Evolutionary conservation across 106 monocot genomes (phyloP), one percentile per base, ranked within the genome.

Genomic region (Hemerocallis citrina): DNA sequence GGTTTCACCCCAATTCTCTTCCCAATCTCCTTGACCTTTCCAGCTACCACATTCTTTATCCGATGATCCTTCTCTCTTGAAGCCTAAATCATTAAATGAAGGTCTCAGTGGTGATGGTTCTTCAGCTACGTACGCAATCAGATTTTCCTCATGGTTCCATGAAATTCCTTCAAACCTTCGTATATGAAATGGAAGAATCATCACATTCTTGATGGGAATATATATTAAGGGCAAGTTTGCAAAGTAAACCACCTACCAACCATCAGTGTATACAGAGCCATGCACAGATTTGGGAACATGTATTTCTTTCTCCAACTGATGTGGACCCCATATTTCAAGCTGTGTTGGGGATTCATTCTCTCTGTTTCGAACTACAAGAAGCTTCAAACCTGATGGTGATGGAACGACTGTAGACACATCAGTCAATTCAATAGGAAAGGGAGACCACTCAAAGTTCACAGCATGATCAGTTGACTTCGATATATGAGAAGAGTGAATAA

Each of bases 141-240:
- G 52, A 66, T 41, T 81, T 62, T 98, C 91, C 44, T 91, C 71
- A 24, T 77, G 60, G 34, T 92, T 87, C 96, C 96, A 98, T 40
- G 96, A 88, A 56, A 98, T 88, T 50, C 96, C 91, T 67, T 88
- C 96, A 88, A 98, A 98, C 96, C 96, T 98, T n/a, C n/a, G n/a
- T n/a, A n/a, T n/a, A n/a, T 59, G 11, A 20, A 19, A 57, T 6
- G 8, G 34, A 15, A 22, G 39, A n/a, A 60, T 24, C 6, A 41
- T 41, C 23, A 15, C 15, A 10, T 6, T 14, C 2, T 43, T 43
- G 29, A 41, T 39, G 27, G 16, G 4, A 30, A 61, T 41, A 37
- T 41, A 42, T 12, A 38, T 38, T 25, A 52, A 12, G 25, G 52
- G 13, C 25, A 32, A 2, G 20, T 9, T 21, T 35, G 57, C 50